Conservation (phyloP, 2,329 filamentous ascomycete species). For the Diaporthe australafricana region DNA sequence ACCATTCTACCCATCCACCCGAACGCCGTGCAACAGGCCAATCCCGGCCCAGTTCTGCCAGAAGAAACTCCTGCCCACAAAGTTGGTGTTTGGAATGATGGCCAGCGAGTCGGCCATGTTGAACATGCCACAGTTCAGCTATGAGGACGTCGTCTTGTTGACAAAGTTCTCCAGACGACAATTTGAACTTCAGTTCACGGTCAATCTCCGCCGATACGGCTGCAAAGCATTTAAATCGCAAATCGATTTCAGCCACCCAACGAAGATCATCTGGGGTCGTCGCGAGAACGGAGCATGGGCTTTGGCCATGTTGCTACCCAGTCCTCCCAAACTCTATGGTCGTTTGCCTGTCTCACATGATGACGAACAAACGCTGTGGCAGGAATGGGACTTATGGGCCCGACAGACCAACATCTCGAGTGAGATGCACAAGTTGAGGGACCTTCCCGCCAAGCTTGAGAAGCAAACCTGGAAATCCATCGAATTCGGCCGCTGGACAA, state of each 20-base stretch:
- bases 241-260: conserved; percentile 60
- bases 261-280: conserved; percentile 54
- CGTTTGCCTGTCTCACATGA: conserved; percentile 49
- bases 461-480: conserved; percentile 52
- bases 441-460: conserved; percentile 53
- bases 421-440: conserved; percentile 45
- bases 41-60: conserved; percentile 9
- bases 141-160: conserved; percentile 14
- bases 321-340: conserved; percentile 61
- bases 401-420: conserved; percentile 60
- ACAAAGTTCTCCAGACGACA: conserved; percentile 29
- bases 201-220: conserved; percentile 6
- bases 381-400: conserved; percentile 57
- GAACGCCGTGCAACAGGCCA: neutral
- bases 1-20: neutral
- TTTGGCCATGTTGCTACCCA: conserved; percentile 60
- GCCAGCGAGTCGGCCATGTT: conserved; percentile 31
- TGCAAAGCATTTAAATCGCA: conserved; percentile 51
- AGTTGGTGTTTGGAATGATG: conserved; percentile 34
- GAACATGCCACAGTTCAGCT: conserved; percentile 30
- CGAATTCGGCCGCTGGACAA: conserved; percentile 69
- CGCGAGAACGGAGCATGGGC: conserved; percentile 47
- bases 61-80: neutral
- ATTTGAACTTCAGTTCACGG: conserved; percentile 32
- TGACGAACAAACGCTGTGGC: conserved; percentile 51